phyloP scores from a whole-genome alignment of 1,284 basidiomycete species.

The Marasmius tenuissimus region DNA sequence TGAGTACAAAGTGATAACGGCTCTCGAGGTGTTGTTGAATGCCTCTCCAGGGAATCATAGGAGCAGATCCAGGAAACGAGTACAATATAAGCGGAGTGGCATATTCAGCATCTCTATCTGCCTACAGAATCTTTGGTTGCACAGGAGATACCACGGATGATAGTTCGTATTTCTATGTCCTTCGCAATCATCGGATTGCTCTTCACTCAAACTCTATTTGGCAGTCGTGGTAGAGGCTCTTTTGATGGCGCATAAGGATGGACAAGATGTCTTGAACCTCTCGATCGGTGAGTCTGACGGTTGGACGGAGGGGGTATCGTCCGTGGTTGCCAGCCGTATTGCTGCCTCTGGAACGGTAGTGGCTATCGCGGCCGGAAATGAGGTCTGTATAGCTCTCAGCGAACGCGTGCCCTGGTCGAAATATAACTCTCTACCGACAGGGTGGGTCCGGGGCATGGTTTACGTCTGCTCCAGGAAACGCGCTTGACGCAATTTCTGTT shows the following conservation, averaged over 20 bases:
- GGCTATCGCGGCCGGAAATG: conserved; percentile 38
- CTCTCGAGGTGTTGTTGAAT: background rate
- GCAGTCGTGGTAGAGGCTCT: conserved; percentile 40
- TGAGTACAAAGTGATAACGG: conserved; percentile 13
- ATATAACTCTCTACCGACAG: conserved; percentile 15
- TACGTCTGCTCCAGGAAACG: conserved; percentile 47
- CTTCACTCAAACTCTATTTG: background rate
- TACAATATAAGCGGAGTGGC: conserved; percentile 47
- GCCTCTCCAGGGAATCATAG: conserved; percentile 45
- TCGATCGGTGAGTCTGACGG: conserved; percentile 49
- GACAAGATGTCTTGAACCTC: conserved; percentile 52
- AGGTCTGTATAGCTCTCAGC: conserved; percentile 10
- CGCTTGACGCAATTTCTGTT: conserved; percentile 48
- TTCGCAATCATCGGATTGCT: background rate
- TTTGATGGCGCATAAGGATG: conserved; percentile 35
- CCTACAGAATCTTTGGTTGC: conserved; percentile 42
- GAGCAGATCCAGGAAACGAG: conserved; percentile 43
- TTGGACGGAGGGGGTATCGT: conserved; percentile 45
- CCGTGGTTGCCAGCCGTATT: conserved; percentile 47
- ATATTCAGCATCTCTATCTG: conserved; percentile 31
- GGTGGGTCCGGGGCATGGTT: conserved; percentile 48
- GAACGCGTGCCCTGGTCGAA: background rate
- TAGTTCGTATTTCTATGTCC: conserved; percentile 20
- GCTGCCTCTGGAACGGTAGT: conserved; percentile 44
- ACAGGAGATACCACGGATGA: conserved; percentile 32